Evolutionary conservation across 2,329 filamentous ascomycete genomes (phyloP).

Genomic region (Sporothrix mexicana): DNA sequence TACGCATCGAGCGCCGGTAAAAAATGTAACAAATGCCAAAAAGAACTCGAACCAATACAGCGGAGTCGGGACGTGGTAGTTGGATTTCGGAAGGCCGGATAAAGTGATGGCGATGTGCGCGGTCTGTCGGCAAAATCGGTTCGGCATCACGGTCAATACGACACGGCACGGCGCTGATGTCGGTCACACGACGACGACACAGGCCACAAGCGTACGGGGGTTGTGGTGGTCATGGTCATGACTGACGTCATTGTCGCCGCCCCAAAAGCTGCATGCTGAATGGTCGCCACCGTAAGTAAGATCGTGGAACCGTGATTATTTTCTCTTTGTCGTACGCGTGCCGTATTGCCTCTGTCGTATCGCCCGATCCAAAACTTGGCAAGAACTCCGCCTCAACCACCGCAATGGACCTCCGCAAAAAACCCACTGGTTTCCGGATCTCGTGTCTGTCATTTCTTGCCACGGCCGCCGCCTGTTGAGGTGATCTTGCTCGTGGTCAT

Average conservation of each 20-base stretch:
- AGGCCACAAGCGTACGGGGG: background rate
- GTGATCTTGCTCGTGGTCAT: conserved; percentile 85
- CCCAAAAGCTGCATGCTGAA: background rate
- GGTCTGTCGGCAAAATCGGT: background rate
- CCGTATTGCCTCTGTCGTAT: background rate
- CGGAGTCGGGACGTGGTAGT: background rate
- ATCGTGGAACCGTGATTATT: background rate
- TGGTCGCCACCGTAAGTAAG: conserved; percentile 23
- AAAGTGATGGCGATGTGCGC: background rate
- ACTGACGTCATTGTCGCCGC: conserved; percentile 15
- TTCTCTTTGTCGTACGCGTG: background rate
- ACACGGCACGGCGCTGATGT: background rate
- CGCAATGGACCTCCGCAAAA: background rate
- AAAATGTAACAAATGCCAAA: background rate
- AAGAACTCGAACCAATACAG: conserved; percentile 7
- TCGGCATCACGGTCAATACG: background rate
- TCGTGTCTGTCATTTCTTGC: conserved; percentile 56
- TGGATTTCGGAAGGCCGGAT: background rate
- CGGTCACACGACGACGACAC: background rate
- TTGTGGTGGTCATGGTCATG: background rate
- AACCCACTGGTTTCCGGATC: background rate
- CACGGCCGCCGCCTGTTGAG: conserved; percentile 55
- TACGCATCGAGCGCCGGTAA: conserved; percentile 4
- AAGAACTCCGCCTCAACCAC: background rate
- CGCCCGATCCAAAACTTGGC: conserved; percentile 1